Percentiles rank a stretch among this genome's conserved stretches.
These are phyloP conservation scores for Candida insectorum DNA, from an alignment of 805 yeast species.

Conservation along the genomic window DNA sequence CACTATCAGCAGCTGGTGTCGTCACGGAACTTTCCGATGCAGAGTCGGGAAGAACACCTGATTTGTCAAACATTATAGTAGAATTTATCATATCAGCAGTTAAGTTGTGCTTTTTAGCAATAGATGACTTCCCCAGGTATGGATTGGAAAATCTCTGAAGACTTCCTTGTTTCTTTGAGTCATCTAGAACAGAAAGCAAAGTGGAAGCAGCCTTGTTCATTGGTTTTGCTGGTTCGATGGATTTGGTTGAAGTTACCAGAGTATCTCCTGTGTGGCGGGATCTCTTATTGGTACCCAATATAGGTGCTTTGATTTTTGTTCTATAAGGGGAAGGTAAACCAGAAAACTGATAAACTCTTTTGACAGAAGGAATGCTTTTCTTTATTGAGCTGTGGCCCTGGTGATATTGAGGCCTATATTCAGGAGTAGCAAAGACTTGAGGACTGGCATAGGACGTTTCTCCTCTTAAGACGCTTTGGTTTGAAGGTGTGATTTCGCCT, in stretches of 20 bases:
- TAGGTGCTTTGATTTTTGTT: slow-evolving; percentile 34
- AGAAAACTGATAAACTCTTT: slow-evolving; percentile 43
- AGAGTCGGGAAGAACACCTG: slow-evolving; percentile 10
- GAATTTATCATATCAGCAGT: slow-evolving; percentile 36
- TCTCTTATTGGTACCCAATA: slow-evolving; percentile 1
- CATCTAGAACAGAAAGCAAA: slow-evolving; percentile 36
- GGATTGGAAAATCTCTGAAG: slow-evolving; percentile 33
- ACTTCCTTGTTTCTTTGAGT: slow-evolving; percentile 7
- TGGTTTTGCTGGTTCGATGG: slow-evolving; percentile 6
- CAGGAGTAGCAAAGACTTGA: slow-evolving; percentile 24
- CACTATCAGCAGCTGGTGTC: slow-evolving; percentile 10
- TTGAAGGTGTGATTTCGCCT: slow-evolving; percentile 19
- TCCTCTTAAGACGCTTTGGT: slow-evolving; percentile 25
- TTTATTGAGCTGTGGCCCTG: slow-evolving; percentile 3
- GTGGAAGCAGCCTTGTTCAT: slow-evolving; percentile 31
- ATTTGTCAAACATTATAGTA: slow-evolving; percentile 31
- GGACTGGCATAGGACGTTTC: slow-evolving; percentile 2
- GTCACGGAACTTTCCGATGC: slow-evolving; percentile 10
- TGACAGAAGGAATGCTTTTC: slow-evolving; percentile 30
- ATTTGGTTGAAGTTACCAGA: slow-evolving; percentile 1
- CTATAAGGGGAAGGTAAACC: slow-evolving; percentile 44
- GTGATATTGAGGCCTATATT: slow-evolving; percentile 37
- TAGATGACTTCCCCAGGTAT: slow-evolving; percentile 9
- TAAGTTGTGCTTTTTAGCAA: slow-evolving; percentile 10
- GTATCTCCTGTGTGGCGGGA: neutral